A percentile compares a stretch with the other conserved stretches of the same genome.
phyloP scores from a whole-genome alignment of 2,329 filamentous ascomycete species.

The Aspergillus jensenii region DNA sequence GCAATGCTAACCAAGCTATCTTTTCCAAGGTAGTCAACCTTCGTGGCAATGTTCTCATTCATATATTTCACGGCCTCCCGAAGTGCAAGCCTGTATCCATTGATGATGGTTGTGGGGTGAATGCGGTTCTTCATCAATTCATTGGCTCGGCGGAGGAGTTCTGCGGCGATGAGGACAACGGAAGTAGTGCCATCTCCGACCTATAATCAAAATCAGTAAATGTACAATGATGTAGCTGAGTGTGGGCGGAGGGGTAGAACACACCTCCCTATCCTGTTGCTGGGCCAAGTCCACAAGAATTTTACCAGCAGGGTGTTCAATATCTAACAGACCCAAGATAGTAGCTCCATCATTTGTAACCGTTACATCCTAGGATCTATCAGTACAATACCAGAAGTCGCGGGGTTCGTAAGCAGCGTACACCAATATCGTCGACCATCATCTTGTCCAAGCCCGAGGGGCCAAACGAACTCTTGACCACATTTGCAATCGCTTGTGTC shows the following conservation, averaged over 20 bases:
- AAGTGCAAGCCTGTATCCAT: slow-evolving; percentile 91
- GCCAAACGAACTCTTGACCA: slow-evolving; percentile 98
- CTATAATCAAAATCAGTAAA: slow-evolving; percentile 25
- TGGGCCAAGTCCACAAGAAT: slow-evolving; percentile 97
- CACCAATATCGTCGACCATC: slow-evolving; percentile 99
- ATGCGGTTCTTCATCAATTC: slow-evolving; percentile 99
- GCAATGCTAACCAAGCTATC: slow-evolving; percentile 93
- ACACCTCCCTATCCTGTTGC: slow-evolving; percentile 90
- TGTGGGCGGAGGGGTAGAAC: slow-evolving; percentile 1
- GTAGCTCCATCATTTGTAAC: slow-evolving; percentile 99
- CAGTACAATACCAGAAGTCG: slow-evolving; percentile 11
- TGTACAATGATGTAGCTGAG: not conserved
- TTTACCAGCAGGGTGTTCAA: slow-evolving; percentile 97
- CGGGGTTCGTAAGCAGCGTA: slow-evolving; percentile 47
- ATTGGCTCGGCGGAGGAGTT: slow-evolving; percentile 89
- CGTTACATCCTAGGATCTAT: slow-evolving; percentile 73
- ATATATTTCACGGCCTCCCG: slow-evolving; percentile 98
- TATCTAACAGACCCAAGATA: slow-evolving; percentile 90
- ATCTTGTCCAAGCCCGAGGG: slow-evolving; percentile 98
- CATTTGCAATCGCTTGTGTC: slow-evolving; percentile 96
- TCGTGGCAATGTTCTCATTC: slow-evolving; percentile 96
- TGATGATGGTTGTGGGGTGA: slow-evolving; percentile 99
- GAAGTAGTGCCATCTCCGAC: slow-evolving; percentile 98
- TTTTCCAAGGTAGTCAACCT: slow-evolving; percentile 85
- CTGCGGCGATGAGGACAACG: slow-evolving; percentile 93